phyloP scores from a whole-genome alignment of 2,329 filamentous ascomycete species.

The Pestalotiopsis fici region DNA sequence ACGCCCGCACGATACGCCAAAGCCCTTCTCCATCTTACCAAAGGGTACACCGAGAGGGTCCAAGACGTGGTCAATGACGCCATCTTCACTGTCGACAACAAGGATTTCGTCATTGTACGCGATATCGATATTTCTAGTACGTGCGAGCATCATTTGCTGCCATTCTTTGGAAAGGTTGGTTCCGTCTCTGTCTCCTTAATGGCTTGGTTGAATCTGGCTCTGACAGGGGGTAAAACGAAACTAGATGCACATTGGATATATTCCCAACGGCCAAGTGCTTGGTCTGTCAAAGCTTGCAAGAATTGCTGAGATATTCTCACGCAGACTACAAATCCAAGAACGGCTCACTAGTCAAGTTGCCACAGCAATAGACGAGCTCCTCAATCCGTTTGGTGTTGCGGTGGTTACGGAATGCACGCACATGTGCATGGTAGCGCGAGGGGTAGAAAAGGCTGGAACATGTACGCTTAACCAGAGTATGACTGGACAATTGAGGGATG shows the following conservation, averaged over 20 bases:
- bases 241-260: constrained; percentile 96
- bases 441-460: constrained; percentile 82
- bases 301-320: constrained; percentile 92
- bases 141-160: constrained; percentile 93
- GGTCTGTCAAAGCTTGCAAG: constrained; percentile 90
- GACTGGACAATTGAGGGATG: constrained; percentile 84
- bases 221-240: not conserved
- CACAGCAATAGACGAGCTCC: constrained; percentile 83
- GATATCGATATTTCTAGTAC: constrained; percentile 90
- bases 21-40: constrained; percentile 91
- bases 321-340: constrained; percentile 89
- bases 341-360: constrained; percentile 92
- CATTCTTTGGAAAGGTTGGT: constrained; percentile 75
- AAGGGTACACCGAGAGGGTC: constrained; percentile 90
- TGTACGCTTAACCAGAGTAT: constrained; percentile 92
- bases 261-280: constrained; percentile 80
- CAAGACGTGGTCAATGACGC: constrained; percentile 85
- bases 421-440: constrained; percentile 95
- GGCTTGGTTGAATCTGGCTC: not conserved
- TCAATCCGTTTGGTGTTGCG: constrained; percentile 87
- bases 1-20: constrained; percentile 85
- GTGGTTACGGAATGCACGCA: constrained; percentile 95
- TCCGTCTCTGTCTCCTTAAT: not conserved
- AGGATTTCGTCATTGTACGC: constrained; percentile 92
- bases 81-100: constrained; percentile 90